These are phyloP conservation scores for Arachis monticola DNA, from an alignment of 331 rosid genomes.

Conservation along the genomic window DNA sequence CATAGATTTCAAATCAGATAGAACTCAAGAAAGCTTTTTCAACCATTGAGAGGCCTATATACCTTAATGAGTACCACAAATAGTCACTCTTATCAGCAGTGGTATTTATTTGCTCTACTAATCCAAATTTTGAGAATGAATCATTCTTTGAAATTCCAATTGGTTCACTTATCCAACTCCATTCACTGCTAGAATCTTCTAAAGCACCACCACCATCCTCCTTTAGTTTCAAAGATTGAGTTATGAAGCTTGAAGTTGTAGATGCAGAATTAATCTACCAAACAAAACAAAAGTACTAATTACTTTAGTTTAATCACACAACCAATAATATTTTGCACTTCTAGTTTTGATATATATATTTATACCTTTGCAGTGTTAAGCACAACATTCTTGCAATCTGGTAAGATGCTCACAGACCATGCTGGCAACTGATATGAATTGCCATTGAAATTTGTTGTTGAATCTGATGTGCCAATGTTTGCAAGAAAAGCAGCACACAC, in stretches of 20 bases:
- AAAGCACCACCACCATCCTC: constrained; percentile 42
- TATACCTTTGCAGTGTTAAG: constrained; percentile 96
- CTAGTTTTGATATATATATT: not conserved
- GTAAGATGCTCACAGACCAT: constrained; percentile 99
- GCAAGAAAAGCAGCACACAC: no score
- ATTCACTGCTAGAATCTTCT: constrained; percentile 57
- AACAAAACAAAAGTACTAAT: not conserved
- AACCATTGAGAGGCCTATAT: constrained; percentile 27
- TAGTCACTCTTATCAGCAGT: constrained; percentile 94
- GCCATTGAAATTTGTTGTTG: constrained; percentile 76
- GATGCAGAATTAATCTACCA: constrained; percentile 78
- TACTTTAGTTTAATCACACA: constrained; percentile 12
- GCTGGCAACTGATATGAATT: constrained; percentile 87
- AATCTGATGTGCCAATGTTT: no score
- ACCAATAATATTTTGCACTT: not conserved
- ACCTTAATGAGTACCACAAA: constrained; percentile 95
- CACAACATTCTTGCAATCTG: constrained; percentile 96
- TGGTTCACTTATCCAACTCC: constrained; percentile 95
- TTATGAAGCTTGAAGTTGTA: constrained; percentile 59
- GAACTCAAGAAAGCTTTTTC: constrained; percentile 6
- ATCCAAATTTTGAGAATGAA: constrained; percentile 70
- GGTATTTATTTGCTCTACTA: constrained; percentile 86
- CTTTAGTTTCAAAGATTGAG: constrained; percentile 47
- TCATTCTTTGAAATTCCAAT: constrained; percentile 79
- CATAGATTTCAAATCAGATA: constrained; percentile 20